Evolutionary conservation across 768 basidiomycete genomes (phyloP).

Genomic region (Auriscalpium vulgare): DNA sequence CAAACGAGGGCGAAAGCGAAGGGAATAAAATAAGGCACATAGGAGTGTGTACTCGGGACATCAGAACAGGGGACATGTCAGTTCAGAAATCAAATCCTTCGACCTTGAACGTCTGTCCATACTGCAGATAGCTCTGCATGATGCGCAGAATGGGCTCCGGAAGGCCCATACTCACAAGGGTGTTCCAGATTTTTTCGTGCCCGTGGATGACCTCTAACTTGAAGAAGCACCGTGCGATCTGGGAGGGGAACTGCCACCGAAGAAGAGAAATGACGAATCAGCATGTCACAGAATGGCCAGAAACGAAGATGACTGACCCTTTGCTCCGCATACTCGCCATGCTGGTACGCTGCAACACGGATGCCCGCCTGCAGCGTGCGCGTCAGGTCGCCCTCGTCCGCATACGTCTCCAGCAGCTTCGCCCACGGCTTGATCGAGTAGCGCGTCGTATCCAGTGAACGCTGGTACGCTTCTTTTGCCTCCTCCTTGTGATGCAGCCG

Average conservation of each 20-base stretch:
- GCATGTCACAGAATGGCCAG: not conserved
- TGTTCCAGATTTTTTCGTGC: constrained; percentile 89
- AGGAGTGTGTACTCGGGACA: not conserved
- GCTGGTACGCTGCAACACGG: constrained; percentile 87
- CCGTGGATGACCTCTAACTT: constrained; percentile 92
- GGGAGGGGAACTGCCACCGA: constrained; percentile 68
- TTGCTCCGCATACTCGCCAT: constrained; percentile 84
- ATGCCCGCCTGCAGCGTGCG: constrained; percentile 88
- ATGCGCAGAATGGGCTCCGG: constrained; percentile 86
- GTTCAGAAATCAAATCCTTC: constrained; percentile 73
- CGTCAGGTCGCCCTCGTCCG: constrained; percentile 94
- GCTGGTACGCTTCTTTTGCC: constrained; percentile 95
- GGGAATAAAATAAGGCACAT: not conserved
- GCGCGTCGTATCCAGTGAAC: constrained; percentile 78
- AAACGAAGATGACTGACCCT: constrained; percentile 43
- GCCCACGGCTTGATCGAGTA: constrained; percentile 92
- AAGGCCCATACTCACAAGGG: constrained; percentile 88
- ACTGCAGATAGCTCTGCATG: constrained; percentile 87
- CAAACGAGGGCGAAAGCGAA: not conserved
- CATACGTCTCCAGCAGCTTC: constrained; percentile 91
- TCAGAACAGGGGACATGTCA: not conserved
- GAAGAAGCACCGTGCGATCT: constrained; percentile 85
- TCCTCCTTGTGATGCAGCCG: constrained; percentile 98
- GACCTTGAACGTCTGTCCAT: constrained; percentile 82
- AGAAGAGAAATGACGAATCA: not conserved